Evolutionary conservation across 768 basidiomycete genomes (phyloP).

Genomic region (Cubamyces lactineus): DNA sequence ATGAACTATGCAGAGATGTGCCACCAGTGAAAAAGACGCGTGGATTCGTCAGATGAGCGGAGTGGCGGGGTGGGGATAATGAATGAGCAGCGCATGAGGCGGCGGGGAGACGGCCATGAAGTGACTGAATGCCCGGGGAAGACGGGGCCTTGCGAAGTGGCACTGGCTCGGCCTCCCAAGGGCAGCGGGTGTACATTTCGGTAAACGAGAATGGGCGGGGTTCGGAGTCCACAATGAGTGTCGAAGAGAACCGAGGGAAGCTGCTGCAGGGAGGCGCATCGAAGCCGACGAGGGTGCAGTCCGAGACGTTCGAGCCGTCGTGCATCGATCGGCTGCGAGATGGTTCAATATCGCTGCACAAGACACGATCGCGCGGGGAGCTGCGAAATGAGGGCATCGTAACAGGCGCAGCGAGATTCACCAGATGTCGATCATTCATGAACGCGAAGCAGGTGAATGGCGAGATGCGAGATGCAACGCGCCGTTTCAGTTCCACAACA

Average conservation of each 20-base stretch:
- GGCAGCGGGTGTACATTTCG: constrained; percentile 3
- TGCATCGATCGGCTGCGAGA: constrained; percentile 16
- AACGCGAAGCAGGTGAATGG: constrained; percentile 11
- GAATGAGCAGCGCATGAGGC: constrained; percentile 10
- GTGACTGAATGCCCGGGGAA: neutral
- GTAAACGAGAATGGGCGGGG: neutral
- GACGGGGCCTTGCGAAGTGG: neutral
- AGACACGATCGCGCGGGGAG: constrained; percentile 4
- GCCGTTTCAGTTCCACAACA: constrained; percentile 6
- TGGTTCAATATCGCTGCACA: neutral
- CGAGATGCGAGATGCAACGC: neutral
- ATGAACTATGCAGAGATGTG: constrained; percentile 2
- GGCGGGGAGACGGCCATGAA: neutral
- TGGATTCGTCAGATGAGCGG: constrained; percentile 6
- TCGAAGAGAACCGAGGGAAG: neutral
- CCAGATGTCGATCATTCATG: constrained; percentile 19
- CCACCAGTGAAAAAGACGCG: neutral
- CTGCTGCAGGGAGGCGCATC: neutral
- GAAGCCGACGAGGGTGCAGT: neutral
- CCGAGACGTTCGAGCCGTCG: neutral
- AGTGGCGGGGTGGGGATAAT: neutral
- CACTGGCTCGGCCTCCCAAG: neutral
- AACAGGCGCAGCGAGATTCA: constrained; percentile 5
- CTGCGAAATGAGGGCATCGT: neutral
- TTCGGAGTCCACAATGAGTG: neutral